phyloP scores from a whole-genome alignment of 1,139 yeast species.

The Arxiozyma slooffiae region DNA sequence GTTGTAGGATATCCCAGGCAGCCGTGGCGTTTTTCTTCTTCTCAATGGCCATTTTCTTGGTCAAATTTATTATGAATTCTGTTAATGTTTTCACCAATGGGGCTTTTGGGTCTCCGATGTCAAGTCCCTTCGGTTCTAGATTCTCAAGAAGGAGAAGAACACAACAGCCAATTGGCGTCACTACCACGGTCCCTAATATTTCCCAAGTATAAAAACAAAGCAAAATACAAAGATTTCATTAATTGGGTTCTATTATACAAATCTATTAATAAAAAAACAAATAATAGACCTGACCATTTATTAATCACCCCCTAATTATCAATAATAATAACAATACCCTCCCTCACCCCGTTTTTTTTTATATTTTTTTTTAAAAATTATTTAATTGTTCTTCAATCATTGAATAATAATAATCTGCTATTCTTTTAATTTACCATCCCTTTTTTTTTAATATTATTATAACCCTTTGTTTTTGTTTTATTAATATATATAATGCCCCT shows the following conservation, averaged over 20 bases:
- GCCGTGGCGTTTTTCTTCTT: slow-evolving; percentile 84
- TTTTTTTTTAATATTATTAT: too few relatives aligned
- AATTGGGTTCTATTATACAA: too few relatives aligned
- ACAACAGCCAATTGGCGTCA: slow-evolving; percentile 36
- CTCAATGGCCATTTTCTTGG: slow-evolving; percentile 67
- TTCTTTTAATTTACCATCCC: not conserved
- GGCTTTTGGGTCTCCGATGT: slow-evolving; percentile 45
- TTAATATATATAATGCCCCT: not conserved
- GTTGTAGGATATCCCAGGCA: slow-evolving; percentile 96
- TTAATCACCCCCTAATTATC: not conserved
- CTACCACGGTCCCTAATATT: slow-evolving; percentile 72
- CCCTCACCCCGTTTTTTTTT: not conserved
- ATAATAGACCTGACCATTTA: too few relatives aligned
- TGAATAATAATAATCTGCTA: not conserved
- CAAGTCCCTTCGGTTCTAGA: slow-evolving; percentile 9
- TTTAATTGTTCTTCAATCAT: not conserved
- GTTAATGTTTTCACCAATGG: slow-evolving; percentile 59
- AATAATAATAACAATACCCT: not conserved
- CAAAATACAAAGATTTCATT: too few relatives aligned
- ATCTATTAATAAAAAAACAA: too few relatives aligned
- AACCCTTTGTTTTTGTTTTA: not conserved
- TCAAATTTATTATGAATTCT: slow-evolving; percentile 54
- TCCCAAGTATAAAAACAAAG: slow-evolving; percentile 52
- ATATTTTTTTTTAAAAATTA: not conserved
- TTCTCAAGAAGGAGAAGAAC: slow-evolving; percentile 33